Evolutionary conservation across 2,329 filamentous ascomycete genomes (phyloP), one percentile per base, ranked within the genome.

Genomic region (Aspergillus pseudoglaucus): DNA sequence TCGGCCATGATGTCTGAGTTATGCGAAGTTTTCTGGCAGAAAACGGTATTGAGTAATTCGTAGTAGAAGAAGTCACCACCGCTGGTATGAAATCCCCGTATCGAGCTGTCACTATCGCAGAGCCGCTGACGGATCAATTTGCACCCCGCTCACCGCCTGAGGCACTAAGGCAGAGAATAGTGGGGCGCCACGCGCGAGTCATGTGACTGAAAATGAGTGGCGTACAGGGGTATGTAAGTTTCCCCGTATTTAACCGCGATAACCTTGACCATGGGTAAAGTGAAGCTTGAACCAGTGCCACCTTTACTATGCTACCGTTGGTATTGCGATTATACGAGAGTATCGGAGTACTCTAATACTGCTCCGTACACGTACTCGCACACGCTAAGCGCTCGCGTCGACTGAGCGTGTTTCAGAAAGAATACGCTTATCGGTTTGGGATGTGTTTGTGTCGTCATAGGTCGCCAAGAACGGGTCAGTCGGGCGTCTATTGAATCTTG

Each of bases 1-100:
- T 85, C 82, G 25, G 79, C 78, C 82, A 85, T 85, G 45, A 33
- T 67, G 10, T 22, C 3, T 40, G 30, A 15, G 10, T 44, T 44
- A 25, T 17, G 12, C 7, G n/a, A 7, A 35, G 14, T n/a, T 15
- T 6, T 35, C 33, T 8, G 25, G 9, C 1, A 30, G 25, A 30
- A 5, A 30, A 30, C 4, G 25, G 25, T 30, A 30, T 12, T 3
- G 25, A 30, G 25, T 4, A 30, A 30, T 12, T 30, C 4, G 9
- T 30, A 30, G 4, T 30, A 30, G 5, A 30, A 30, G 10, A 12
- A 35, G 6, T 35, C 5, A 35, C 14, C 12, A 1, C 10, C 10
- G 9, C 25, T 12, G 4, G 10, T 30, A 30, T 30, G 12, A 10
- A 12, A 30, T 22, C 25, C 25, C 25, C 25, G 25, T 30, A 30